phyloP scores from a whole-genome alignment of 2,329 filamentous ascomycete genomes.

The Colletotrichum sp. region DNA sequence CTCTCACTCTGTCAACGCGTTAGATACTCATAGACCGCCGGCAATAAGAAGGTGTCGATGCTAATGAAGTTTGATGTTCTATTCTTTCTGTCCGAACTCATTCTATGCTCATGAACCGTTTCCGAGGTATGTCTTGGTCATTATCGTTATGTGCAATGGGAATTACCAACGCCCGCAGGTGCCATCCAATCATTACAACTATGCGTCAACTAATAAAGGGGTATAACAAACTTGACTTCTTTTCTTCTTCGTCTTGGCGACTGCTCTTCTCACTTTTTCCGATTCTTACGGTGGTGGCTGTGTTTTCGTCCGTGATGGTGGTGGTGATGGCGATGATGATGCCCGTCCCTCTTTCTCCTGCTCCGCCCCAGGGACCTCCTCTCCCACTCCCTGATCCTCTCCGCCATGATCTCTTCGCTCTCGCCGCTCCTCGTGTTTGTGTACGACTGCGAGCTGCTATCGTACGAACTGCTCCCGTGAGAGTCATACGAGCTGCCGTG shows the following conservation, averaged over 20 bases:
- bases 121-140: not conserved
- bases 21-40: slow-evolving; percentile 22
- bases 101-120: not conserved
- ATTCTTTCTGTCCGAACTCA: not conserved
- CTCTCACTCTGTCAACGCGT: not conserved
- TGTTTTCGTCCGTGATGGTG: not conserved
- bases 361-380: not conserved
- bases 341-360: not conserved
- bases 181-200: not conserved
- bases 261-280: not conserved
- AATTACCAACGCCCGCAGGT: not conserved
- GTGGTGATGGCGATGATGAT: not conserved
- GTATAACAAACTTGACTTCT: not conserved
- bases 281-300: not conserved
- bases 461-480: not conserved
- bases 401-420: not conserved
- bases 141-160: not conserved
- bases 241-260: not conserved
- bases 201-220: not conserved
- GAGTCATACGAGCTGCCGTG: not conserved
- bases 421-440: not conserved
- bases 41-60: slow-evolving; percentile 18
- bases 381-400: not conserved
- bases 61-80: slow-evolving; percentile 14
- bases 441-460: not conserved